Conservation (phyloP, 768 basidiomycete genomes). For the Naganishia friedmannii region DNA sequence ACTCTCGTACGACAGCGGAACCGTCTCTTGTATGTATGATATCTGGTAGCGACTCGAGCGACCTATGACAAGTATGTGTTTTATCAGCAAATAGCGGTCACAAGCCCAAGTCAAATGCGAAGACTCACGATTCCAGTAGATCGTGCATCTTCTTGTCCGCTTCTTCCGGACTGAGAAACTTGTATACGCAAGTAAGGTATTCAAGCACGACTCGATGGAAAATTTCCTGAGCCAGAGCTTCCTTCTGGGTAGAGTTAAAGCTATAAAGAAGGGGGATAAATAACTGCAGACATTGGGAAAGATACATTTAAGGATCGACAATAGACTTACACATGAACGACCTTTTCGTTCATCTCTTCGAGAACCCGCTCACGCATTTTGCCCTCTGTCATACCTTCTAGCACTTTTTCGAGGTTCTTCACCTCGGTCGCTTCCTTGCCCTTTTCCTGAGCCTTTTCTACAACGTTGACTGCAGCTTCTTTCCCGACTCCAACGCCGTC, state of each 20-base stretch:
- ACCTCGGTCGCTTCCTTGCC: conserved; percentile 39
- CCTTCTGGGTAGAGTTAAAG: conserved; percentile 89
- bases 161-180: conserved; percentile 57
- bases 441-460: conserved; percentile 52
- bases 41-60: conserved; percentile 80
- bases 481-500: conserved; percentile 54
- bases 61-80: conserved; percentile 55
- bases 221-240: conserved; percentile 77
- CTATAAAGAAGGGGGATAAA: conserved; percentile 53
- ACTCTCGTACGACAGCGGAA: conserved; percentile 77
- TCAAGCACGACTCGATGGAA: conserved; percentile 86
- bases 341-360: conserved; percentile 66
- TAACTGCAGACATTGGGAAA: not conserved
- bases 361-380: conserved; percentile 65
- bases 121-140: conserved; percentile 70
- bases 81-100: not conserved
- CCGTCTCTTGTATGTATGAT: conserved; percentile 94
- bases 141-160: conserved; percentile 71
- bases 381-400: conserved; percentile 64
- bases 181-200: conserved; percentile 66
- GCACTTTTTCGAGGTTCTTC: conserved; percentile 61
- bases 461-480: conserved; percentile 57
- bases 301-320: not conserved
- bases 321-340: conserved; percentile 66
- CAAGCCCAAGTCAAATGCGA: not conserved